Evolutionary conservation across 2,329 filamentous ascomycete species (phyloP).

Genomic region (Colletotrichum tropicale): DNA sequence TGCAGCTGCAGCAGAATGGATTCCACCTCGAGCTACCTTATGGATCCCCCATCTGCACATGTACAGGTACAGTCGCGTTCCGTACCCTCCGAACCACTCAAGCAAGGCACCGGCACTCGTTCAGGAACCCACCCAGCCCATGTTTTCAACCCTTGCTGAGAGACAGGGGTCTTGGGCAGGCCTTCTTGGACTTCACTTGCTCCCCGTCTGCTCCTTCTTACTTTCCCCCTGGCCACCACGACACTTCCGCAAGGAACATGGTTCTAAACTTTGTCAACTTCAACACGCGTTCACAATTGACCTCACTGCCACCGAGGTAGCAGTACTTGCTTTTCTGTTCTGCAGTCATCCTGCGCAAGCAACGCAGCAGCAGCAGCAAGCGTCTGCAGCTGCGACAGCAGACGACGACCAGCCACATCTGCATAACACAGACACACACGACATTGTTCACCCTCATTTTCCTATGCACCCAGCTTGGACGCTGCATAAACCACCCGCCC

Average conservation of each 20-base stretch:
- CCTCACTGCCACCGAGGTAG: neutral
- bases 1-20: conserved; percentile 1
- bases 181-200: conserved; percentile 11
- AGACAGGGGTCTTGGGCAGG: neutral
- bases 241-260: conserved; percentile 3
- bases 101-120: conserved; percentile 19
- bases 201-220: neutral
- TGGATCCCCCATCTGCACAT: neutral
- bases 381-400: neutral
- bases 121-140: conserved; percentile 17
- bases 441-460: neutral
- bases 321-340: neutral
- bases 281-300: neutral
- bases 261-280: neutral
- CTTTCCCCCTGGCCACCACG: neutral
- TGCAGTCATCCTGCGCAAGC: neutral
- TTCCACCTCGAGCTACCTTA: neutral
- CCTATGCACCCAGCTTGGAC: neutral
- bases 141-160: conserved; percentile 5
- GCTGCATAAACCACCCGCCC: neutral
- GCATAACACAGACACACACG: neutral
- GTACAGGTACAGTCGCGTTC: conserved; percentile 10
- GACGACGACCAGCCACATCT: neutral
- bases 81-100: conserved; percentile 11
- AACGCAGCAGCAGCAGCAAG: neutral